Evolutionary conservation across 495 filamentous ascomycete species (phyloP).

Genomic region (Geopyxis carbonaria): DNA sequence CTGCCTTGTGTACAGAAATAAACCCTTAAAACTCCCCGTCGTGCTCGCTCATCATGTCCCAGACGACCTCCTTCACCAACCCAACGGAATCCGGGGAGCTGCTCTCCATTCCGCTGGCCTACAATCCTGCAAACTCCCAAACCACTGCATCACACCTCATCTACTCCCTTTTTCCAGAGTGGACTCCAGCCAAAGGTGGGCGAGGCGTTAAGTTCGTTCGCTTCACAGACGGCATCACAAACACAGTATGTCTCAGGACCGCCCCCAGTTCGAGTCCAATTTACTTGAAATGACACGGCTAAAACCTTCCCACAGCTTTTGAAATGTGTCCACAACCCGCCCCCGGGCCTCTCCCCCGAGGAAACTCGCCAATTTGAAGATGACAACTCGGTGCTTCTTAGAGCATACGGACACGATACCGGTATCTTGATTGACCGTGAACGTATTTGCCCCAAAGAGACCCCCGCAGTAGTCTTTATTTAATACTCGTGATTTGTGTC

Average conservation of each 20-base stretch:
- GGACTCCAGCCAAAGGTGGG: slow-evolving; percentile 49
- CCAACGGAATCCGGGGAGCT: slow-evolving; percentile 19
- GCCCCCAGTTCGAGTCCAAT: too few relatives aligned
- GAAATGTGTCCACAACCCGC: slow-evolving; percentile 69
- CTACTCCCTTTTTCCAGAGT: slow-evolving; percentile 64
- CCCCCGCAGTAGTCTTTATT: slow-evolving; percentile 11
- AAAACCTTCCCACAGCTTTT: slow-evolving; percentile 44
- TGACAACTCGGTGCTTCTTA: slow-evolving; percentile 70
- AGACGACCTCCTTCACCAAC: not conserved
- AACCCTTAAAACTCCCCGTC: not conserved
- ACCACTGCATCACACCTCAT: slow-evolving; percentile 62
- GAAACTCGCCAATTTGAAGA: slow-evolving; percentile 35
- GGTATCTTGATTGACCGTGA: slow-evolving; percentile 93
- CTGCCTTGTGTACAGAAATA: not conserved
- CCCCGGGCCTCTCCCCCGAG: slow-evolving; percentile 36
- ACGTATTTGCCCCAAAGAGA: slow-evolving; percentile 33
- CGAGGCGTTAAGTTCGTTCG: slow-evolving; percentile 63
- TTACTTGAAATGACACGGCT: too few relatives aligned
- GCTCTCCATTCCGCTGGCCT: slow-evolving; percentile 48
- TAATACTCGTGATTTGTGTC: not conserved
- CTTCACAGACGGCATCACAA: slow-evolving; percentile 97
- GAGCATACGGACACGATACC: slow-evolving; percentile 88
- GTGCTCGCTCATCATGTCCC: slow-evolving; percentile 2
- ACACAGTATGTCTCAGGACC: slow-evolving; percentile 64
- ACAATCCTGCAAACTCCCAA: slow-evolving; percentile 56